phyloP scores from a whole-genome alignment of 495 filamentous ascomycete genomes.

The Aspergillus sclerotiicarbonarius region DNA sequence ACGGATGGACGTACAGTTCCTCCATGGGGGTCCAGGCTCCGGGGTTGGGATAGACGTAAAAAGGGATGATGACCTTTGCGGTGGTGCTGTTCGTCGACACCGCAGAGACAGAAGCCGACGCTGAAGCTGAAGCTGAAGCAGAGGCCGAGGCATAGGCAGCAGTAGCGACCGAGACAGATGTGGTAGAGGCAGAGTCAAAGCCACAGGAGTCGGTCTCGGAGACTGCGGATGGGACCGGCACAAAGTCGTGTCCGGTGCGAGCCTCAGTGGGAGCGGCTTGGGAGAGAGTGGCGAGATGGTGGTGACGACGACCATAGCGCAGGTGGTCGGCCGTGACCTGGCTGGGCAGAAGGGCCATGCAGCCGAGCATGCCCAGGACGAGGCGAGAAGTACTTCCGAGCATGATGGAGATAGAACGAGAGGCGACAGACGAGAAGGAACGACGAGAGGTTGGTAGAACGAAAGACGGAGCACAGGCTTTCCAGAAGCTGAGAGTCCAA shows the following conservation, averaged over 20 bases:
- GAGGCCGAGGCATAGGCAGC: background rate
- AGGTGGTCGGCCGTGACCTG: constrained; percentile 36
- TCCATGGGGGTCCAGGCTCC: constrained; percentile 35
- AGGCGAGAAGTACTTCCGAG: background rate
- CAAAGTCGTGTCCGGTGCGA: background rate
- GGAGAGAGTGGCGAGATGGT: background rate
- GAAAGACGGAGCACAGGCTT: background rate
- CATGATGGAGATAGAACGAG: background rate
- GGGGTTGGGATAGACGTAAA: constrained; percentile 40
- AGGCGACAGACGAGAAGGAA: background rate
- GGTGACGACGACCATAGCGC: constrained; percentile 13
- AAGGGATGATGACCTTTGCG: constrained; percentile 44
- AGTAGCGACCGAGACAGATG: background rate
- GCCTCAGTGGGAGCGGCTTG: background rate
- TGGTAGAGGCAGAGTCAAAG: background rate
- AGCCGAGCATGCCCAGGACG: background rate
- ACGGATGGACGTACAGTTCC: constrained; percentile 13
- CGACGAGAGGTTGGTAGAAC: background rate
- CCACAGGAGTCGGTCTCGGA: background rate
- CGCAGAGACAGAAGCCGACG: background rate
- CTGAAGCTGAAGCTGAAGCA: background rate
- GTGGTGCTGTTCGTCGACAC: constrained; percentile 22
- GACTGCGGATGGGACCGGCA: background rate
- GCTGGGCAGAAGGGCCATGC: background rate
- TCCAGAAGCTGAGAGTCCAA: background rate